These are phyloP conservation scores for Elsinoe australis DNA, from an alignment of 2,329 filamentous ascomycete genomes.

Conservation along the genomic window DNA sequence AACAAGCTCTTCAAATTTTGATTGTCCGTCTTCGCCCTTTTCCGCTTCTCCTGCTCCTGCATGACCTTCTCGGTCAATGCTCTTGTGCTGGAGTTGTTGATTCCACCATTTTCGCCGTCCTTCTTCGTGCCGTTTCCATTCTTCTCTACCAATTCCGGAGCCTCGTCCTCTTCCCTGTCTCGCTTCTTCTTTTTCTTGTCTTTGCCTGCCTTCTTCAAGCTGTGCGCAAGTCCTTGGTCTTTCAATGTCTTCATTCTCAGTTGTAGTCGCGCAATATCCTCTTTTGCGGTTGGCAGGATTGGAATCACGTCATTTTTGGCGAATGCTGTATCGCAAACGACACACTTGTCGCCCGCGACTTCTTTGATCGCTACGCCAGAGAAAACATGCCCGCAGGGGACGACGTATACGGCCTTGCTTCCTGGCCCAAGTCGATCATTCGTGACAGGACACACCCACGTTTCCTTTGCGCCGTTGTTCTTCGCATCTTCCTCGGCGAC, in stretches of 20 bases:
- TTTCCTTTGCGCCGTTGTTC: conserved; percentile 40
- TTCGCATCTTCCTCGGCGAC: conserved; percentile 43
- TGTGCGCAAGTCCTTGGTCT: conserved; percentile 70
- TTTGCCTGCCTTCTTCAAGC: conserved; percentile 67
- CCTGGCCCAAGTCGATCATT: conserved; percentile 74
- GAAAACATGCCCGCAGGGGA: conserved; percentile 94
- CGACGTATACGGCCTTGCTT: conserved; percentile 76
- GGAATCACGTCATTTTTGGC: conserved; percentile 69
- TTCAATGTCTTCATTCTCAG: conserved; percentile 61
- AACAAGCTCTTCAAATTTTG: conserved; percentile 44
- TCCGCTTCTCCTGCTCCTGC: conserved; percentile 74
- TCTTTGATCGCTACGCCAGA: conserved; percentile 70
- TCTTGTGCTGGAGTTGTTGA: conserved; percentile 83
- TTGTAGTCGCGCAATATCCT: conserved; percentile 61
- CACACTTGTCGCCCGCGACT: conserved; percentile 51
- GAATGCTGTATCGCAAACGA: conserved; percentile 65
- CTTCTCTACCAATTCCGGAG: conserved; percentile 17
- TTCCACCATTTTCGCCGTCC: conserved; percentile 40
- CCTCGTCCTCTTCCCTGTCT: conserved; percentile 36
- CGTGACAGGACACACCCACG: conserved; percentile 79
- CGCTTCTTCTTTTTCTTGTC: conserved; percentile 55
- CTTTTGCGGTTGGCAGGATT: conserved; percentile 63
- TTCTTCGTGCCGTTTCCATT: conserved; percentile 15
- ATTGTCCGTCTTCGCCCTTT: conserved; percentile 65
- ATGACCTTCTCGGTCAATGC: conserved; percentile 78